Base-by-base conservation (phyloP, 345 rosid genomes). In the Eucalyptus grandis region DNA sequence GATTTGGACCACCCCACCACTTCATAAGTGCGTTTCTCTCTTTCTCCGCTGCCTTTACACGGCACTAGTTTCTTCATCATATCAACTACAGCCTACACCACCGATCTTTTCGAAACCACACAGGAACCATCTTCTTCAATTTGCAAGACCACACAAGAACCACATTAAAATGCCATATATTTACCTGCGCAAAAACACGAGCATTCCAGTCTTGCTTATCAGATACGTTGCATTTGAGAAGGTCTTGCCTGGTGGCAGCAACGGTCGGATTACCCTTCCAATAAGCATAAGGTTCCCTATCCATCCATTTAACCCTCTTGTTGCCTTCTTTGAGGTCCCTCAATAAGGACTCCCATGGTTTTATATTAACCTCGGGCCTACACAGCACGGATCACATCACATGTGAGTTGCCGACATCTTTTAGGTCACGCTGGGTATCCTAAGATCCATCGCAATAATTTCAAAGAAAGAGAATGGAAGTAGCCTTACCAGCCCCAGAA, bases 211-310 rank as follows among this genome's bases (percentile, higher is more conserved):
- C 99, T 40, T 94, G 94, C 19, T 91, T 86, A 5, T 93, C 91
- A 2, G 99, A 91, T 90, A 94, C 94, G 89, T 98, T 94, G 90
- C 99, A 98, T 82, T 82, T 98, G 87, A 98, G 89, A 53, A 98
- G 98, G 89, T 95, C 96, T 90, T 91, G 91, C 89, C 99, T 93
- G 67, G 94, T 94, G 62, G 82, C 88, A n/a, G 96, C 95, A 6
- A 97, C 98, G 19, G 43, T 2, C n/a, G 99, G 98, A 90, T 98
- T 98, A 44, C 99, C 99, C 88, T 95, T 97, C 99, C 99, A 98
- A 26, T 94, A 97, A 16, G 99, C 99, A 85, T 94, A 91, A 81
- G 99, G 96, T 87, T 93, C 94, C 91, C 98, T 95, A 26, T 94
- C 91, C n/a, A 86, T 86, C 99, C 99, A 98, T 67, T 43, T 87